Evolutionary conservation across 805 yeast genomes (phyloP).

Genomic region (Starmerella bombicola): DNA sequence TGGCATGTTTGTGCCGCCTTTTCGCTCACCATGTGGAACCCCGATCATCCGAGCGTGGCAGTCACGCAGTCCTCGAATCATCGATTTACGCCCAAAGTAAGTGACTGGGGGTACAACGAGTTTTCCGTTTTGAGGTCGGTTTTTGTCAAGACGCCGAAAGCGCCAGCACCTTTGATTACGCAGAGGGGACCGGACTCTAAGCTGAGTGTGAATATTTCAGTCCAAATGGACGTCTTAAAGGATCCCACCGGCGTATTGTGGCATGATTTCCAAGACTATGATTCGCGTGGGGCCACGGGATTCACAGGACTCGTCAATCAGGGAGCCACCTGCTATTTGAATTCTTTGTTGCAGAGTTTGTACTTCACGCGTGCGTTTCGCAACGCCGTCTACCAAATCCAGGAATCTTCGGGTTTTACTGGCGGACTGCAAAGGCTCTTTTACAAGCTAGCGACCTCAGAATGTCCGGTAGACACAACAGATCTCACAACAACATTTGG

Average conservation of each 20-base stretch:
- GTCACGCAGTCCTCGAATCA: constrained; percentile 57
- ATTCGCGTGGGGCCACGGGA: constrained; percentile 79
- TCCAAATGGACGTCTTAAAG: constrained; percentile 59
- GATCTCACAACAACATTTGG: constrained; percentile 89
- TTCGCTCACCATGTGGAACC: constrained; percentile 73
- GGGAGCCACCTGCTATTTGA: constrained; percentile 96
- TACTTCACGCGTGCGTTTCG: constrained; percentile 75
- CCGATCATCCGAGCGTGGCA: constrained; percentile 51
- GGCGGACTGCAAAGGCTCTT: constrained; percentile 79
- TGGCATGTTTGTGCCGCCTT: constrained; percentile 68
- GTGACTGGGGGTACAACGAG: constrained; percentile 94
- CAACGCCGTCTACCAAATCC: constrained; percentile 76
- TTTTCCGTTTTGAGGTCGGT: constrained; percentile 49
- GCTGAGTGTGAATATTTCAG: constrained; percentile 57
- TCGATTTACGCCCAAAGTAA: constrained; percentile 59
- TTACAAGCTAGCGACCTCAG: constrained; percentile 61
- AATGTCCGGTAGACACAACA: constrained; percentile 66
- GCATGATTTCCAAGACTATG: constrained; percentile 68
- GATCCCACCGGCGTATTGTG: constrained; percentile 92
- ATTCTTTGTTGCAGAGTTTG: constrained; percentile 82
- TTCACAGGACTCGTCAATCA: constrained; percentile 88
- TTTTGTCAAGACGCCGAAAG: constrained; percentile 17
- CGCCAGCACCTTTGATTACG: constrained; percentile 32
- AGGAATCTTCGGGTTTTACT: constrained; percentile 56
- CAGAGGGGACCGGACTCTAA: constrained; percentile 23